These are phyloP conservation scores for Rhododendron ferrugineum DNA, from an alignment of 148 eudicot genomes.

Conservation along the genomic window DNA sequence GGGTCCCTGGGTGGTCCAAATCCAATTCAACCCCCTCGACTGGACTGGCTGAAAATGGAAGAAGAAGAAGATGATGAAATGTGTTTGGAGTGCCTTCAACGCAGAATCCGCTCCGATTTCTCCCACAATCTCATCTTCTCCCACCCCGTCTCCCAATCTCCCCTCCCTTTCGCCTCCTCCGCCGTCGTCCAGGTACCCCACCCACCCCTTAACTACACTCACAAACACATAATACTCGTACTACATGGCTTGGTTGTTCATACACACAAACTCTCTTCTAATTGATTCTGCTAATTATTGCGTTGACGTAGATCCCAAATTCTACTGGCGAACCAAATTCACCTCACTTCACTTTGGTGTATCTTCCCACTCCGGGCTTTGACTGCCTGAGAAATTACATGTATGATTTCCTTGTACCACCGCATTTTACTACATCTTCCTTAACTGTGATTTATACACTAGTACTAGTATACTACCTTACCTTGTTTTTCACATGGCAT, in stretches of 20 bases:
- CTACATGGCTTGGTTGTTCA: no score
- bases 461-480: no score
- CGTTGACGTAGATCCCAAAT: conserved; percentile 32
- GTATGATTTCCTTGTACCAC: conserved; percentile 22
- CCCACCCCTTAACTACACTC: no score
- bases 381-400: conserved; percentile 54
- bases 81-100: conserved; percentile 58
- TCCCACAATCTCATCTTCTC: conserved; percentile 46
- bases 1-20: not conserved
- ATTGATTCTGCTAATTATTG: not conserved
- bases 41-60: conserved; percentile 12
- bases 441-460: not conserved
- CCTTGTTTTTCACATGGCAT: no score
- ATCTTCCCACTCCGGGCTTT: conserved; percentile 32
- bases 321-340: conserved; percentile 24
- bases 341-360: conserved; percentile 45
- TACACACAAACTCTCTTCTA: not conserved
- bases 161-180: conserved; percentile 49
- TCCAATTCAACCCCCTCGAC: not conserved
- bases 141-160: conserved; percentile 47
- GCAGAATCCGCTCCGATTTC: conserved; percentile 56
- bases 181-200: conserved; percentile 58
- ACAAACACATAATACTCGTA: not conserved
- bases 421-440: not conserved
- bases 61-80: conserved; percentile 23